Percentiles rank a stretch among this genome's conserved stretches.
Evolutionary conservation across 768 basidiomycete genomes (phyloP).

Genomic region (Leccinum subgranulosum): DNA sequence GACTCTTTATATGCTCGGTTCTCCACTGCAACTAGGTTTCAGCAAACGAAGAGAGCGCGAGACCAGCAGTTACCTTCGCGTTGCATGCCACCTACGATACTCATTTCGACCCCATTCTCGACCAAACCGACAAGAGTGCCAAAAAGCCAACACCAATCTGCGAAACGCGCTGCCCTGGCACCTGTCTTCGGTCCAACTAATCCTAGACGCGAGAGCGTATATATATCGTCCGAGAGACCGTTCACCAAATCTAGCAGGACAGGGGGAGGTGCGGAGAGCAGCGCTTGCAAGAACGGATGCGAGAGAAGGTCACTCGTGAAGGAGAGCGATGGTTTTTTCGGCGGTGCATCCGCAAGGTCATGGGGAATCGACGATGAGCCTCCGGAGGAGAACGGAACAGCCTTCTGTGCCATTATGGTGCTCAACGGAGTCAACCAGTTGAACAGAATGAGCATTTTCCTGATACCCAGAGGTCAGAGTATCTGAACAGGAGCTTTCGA

Average conservation of each 20-base stretch:
- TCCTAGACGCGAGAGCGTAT: constrained; percentile 70
- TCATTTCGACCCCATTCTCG: constrained; percentile 78
- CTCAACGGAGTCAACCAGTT: constrained; percentile 81
- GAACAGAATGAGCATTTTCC: constrained; percentile 78
- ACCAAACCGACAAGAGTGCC: constrained; percentile 77
- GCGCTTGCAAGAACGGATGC: constrained; percentile 67
- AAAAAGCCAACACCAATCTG: constrained; percentile 86
- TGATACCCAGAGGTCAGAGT: constrained; percentile 28
- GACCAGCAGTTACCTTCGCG: constrained; percentile 48
- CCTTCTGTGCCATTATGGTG: constrained; percentile 66
- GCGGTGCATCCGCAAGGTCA: constrained; percentile 12
- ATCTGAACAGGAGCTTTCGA: neutral
- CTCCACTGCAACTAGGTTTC: constrained; percentile 49
- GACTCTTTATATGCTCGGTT: constrained; percentile 72
- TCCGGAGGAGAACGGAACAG: constrained; percentile 54
- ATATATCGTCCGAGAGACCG: constrained; percentile 73
- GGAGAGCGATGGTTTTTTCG: constrained; percentile 3
- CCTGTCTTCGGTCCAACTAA: constrained; percentile 64
- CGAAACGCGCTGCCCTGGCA: constrained; percentile 66
- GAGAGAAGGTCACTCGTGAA: constrained; percentile 27
- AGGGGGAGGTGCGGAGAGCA: constrained; percentile 79
- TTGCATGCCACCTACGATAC: constrained; percentile 61
- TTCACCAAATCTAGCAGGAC: constrained; percentile 76
- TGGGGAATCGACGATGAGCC: constrained; percentile 26
- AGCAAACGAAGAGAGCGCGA: neutral